Base-by-base conservation (phyloP, 106 monocot species). In the Hemerocallis citrina region DNA sequence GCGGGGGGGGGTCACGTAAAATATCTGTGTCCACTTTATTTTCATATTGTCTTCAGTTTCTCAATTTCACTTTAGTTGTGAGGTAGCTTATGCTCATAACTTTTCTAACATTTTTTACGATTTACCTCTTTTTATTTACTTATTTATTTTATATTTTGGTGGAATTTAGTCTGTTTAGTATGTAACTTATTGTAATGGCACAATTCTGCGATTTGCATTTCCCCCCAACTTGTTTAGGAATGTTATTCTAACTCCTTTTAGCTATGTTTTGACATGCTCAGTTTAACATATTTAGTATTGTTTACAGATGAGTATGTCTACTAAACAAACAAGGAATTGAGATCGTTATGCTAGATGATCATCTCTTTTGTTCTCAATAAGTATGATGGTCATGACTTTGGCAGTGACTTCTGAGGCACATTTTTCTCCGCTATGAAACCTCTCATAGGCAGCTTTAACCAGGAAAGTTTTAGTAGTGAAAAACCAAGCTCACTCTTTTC, bases 391-490 rank as follows among this genome's bases (percentile, higher is more conserved):
- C 59, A 72, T 68, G 72, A 80, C 44, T 71, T 98, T 62, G 68
- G 76, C 37, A 71, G 59, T 32, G 64, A 85, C 19, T 88, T 98
- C 55, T 98, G 96, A 91, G 72, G 80, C 52, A 74, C 68, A 16
- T 98, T 98, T 66, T 92, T 98, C 67, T 39, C n/a, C 5, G 84
- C 96, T 39, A 59, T 88, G 2, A 82, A 77, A 42, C 96, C 91
- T 62, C 65, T 92, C 30, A 75, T 88, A 55, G 68, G 88, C 71
- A 75, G 67, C 40, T 88, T 98, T 52, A 84, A 75, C 57, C 72
- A 81, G 55, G 96, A 91, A 59, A 79, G 70, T 67, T 76, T 91
- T 47, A 88, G 91, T 55, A 91, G 88, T 80, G 87, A 79, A 75
- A 84, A 79, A 38, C 84, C 96, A 51, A 82, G 91, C 52, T 88